A percentile compares a stretch with the other conserved stretches of the same genome.
phyloP scores from a whole-genome alignment of 2,329 filamentous ascomycete genomes.

The Xylariaceae sp. region DNA sequence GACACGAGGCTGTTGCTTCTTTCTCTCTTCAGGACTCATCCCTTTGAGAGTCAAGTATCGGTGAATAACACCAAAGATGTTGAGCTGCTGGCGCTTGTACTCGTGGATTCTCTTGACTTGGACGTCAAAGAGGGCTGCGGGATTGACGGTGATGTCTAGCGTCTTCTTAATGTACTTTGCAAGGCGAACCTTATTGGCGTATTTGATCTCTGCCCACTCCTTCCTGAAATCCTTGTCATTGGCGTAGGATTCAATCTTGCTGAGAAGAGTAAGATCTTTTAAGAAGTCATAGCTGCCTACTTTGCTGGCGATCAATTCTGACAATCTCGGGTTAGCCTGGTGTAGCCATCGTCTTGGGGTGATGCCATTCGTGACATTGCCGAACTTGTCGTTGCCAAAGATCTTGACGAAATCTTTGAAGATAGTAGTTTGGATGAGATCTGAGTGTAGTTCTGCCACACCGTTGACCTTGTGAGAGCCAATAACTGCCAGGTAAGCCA shows the following conservation, averaged over 20 bases:
- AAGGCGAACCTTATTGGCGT: slow-evolving; percentile 87
- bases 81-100: slow-evolving; percentile 98
- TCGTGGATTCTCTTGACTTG: slow-evolving; percentile 99
- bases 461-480: slow-evolving; percentile 99
- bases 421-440: slow-evolving; percentile 97
- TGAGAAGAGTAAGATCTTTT: slow-evolving; percentile 82
- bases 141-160: slow-evolving; percentile 78
- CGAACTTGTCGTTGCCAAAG: slow-evolving; percentile 95
- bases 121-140: slow-evolving; percentile 85
- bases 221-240: slow-evolving; percentile 88
- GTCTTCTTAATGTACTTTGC: slow-evolving; percentile 86
- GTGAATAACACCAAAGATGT: slow-evolving; percentile 97
- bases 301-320: slow-evolving; percentile 88
- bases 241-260: slow-evolving; percentile 77
- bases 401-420: slow-evolving; percentile 98
- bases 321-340: slow-evolving; percentile 91
- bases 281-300: slow-evolving; percentile 78
- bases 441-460: slow-evolving; percentile 94
- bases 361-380: slow-evolving; percentile 97
- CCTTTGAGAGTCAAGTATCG: slow-evolving; percentile 86
- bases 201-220: slow-evolving; percentile 96
- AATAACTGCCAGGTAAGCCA: slow-evolving; percentile 92
- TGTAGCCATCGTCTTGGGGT: slow-evolving; percentile 95
- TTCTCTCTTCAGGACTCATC: slow-evolving; percentile 76
- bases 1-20: slow-evolving; percentile 82